These are phyloP conservation scores for Rutstroemia sydowiana DNA, from an alignment of 2,329 filamentous ascomycete genomes.

Conservation along the genomic window DNA sequence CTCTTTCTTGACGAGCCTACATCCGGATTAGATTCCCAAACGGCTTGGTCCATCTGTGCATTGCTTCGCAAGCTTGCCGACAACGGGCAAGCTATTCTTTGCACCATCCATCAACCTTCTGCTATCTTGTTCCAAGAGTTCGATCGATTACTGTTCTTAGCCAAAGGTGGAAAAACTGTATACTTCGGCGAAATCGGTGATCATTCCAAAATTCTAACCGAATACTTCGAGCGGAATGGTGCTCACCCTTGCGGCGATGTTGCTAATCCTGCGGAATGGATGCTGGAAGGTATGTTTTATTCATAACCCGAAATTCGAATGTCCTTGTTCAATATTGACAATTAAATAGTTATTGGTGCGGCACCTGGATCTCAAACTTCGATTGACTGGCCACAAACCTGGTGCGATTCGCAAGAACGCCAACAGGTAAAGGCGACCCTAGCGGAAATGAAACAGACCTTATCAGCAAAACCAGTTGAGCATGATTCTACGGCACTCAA, in stretches of 20 bases:
- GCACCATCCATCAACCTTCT: constrained; percentile 95
- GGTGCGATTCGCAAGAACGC: constrained; percentile 47
- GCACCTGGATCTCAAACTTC: constrained; percentile 54
- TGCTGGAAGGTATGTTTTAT: constrained; percentile 44
- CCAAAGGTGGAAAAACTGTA: constrained; percentile 67
- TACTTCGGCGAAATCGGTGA: constrained; percentile 77
- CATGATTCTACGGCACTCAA: constrained; percentile 31
- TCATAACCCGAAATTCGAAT: too few relatives aligned
- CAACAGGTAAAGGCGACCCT: constrained; percentile 38
- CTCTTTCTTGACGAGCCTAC: constrained; percentile 94
- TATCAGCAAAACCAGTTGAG: constrained; percentile 26
- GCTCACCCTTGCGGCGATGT: constrained; percentile 55
- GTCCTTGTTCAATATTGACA: constrained; percentile 11
- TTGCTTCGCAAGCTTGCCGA: constrained; percentile 85
- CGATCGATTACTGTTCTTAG: constrained; percentile 71
- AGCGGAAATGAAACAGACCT: constrained; percentile 41
- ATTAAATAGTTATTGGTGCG: constrained; percentile 43
- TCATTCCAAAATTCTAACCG: constrained; percentile 58
- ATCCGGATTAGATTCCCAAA: constrained; percentile 87
- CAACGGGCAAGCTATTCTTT: constrained; percentile 87
- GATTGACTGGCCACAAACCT: constrained; percentile 57
- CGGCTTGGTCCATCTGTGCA: constrained; percentile 85
- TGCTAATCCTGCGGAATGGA: constrained; percentile 79
- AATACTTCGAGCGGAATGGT: constrained; percentile 71
- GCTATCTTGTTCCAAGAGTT: constrained; percentile 92